These are phyloP conservation scores for Linum lewisii DNA, from an alignment of 345 rosid genomes.

Conservation along the genomic window DNA sequence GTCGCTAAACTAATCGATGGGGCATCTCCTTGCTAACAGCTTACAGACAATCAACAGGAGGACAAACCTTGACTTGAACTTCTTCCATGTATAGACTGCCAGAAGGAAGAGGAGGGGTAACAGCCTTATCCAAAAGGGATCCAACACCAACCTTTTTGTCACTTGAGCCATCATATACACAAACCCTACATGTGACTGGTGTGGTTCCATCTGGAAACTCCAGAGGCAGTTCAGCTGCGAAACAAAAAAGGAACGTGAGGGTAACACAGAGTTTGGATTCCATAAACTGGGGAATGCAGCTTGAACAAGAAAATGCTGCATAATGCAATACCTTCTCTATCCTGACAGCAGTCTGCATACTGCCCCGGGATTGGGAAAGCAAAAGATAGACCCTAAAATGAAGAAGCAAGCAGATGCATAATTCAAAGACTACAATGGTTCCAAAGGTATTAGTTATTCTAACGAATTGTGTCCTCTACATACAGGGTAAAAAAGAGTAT, in stretches of 20 bases:
- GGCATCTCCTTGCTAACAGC: not conserved
- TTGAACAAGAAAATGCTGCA: not conserved
- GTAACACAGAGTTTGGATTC: too few species aligned
- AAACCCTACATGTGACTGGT: constrained; percentile 93
- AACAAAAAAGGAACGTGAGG: constrained; percentile 10
- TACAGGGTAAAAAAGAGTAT: constrained; percentile 88
- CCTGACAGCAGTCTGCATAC: constrained; percentile 76
- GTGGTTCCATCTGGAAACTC: constrained; percentile 99
- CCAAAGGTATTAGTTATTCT: not conserved
- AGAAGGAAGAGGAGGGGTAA: constrained; percentile 60
- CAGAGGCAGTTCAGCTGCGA: constrained; percentile 82
- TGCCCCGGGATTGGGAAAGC: constrained; percentile 93
- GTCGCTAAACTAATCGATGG: constrained; percentile 3
- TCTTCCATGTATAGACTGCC: constrained; percentile 96
- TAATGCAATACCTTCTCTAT: constrained; percentile 55
- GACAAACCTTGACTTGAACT: constrained; percentile 71
- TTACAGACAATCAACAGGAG: constrained; percentile 5
- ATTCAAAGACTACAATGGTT: not conserved
- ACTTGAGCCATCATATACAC: constrained; percentile 64
- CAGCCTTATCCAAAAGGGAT: constrained; percentile 69
- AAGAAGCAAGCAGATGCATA: constrained; percentile 7
- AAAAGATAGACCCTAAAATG: constrained; percentile 76
- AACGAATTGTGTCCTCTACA: constrained; percentile 12
- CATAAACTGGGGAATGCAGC: constrained; percentile 1
- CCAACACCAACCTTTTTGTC: constrained; percentile 94